Conservation (phyloP, 1,284 basidiomycete species). For the Trametes pubescens region DNA sequence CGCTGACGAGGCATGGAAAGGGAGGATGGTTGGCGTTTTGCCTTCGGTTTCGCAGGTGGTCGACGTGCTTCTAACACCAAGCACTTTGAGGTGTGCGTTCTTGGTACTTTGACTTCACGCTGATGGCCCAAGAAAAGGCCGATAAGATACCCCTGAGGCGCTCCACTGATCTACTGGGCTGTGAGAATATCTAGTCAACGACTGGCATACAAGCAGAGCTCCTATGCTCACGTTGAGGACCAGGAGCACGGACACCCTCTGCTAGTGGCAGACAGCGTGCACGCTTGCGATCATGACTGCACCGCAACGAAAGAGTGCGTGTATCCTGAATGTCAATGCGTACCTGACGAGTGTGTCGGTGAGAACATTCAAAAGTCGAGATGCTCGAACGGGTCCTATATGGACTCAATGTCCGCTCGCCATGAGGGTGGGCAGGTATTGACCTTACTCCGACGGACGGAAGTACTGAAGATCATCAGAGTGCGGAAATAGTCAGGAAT, state of each 20-base stretch:
- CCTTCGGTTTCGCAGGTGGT: neutral
- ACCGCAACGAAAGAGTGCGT: neutral
- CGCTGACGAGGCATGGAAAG: neutral
- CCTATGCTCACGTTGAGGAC: neutral
- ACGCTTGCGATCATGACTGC: neutral
- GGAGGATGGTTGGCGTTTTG: slow-evolving; percentile 5
- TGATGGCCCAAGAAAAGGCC: no score
- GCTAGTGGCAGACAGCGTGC: neutral
- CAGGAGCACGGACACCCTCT: neutral
- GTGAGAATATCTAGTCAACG: neutral
- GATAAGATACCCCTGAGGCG: no score
- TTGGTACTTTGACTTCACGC: neutral
- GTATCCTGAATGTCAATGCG: neutral
- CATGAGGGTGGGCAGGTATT: neutral
- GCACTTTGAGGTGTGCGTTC: neutral
- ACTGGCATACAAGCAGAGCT: neutral
- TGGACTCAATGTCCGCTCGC: neutral
- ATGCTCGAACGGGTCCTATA: neutral
- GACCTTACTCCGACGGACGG: no score
- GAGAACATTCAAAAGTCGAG: neutral
- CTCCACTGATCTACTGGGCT: neutral
- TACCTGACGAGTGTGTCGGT: neutral
- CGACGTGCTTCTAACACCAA: neutral
- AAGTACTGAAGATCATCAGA: no score
- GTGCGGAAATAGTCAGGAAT: no score